Evolutionary conservation across 2,329 filamentous ascomycete genomes (phyloP).

Genomic region (Monosporascus sp.): DNA sequence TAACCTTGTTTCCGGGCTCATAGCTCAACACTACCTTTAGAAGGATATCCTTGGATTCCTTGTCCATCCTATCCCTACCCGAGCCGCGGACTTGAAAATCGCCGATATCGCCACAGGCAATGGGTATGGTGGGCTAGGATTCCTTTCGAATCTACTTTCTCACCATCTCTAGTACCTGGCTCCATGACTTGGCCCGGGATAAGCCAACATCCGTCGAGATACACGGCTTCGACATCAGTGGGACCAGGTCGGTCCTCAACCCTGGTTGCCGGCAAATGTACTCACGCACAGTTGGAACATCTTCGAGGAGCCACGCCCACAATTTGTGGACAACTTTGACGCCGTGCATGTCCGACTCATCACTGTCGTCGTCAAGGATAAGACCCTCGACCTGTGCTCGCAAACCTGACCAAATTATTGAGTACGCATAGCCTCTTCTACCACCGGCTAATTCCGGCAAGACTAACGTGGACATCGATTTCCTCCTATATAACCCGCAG

Average conservation of each 20-base stretch:
- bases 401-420: conserved; percentile 6
- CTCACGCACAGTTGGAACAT: conserved; percentile 11
- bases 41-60: conserved; percentile 9
- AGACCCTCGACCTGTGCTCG: conserved; percentile 6
- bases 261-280: conserved; percentile 9
- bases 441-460: not conserved
- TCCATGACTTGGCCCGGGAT: conserved; percentile 2
- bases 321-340: conserved; percentile 9
- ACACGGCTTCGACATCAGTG: conserved; percentile 13
- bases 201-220: conserved; percentile 2
- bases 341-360: conserved; percentile 11
- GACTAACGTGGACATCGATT: too few species aligned
- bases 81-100: conserved; percentile 2
- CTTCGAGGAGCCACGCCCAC: conserved; percentile 6
- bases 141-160: not conserved
- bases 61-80: conserved; percentile 6
- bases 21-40: conserved; percentile 6
- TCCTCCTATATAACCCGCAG: conserved; percentile 7
- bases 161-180: conserved; percentile 5
- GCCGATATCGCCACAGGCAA: conserved; percentile 8
- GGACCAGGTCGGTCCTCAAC: conserved; percentile 9
- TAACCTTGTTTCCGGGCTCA: conserved; percentile 2
- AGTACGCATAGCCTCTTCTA: conserved; percentile 1
- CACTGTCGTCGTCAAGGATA: conserved; percentile 7
- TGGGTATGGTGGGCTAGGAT: not conserved